Conservation (phyloP, 495 filamentous ascomycete genomes). For the Pseudotulostoma volvatum region DNA sequence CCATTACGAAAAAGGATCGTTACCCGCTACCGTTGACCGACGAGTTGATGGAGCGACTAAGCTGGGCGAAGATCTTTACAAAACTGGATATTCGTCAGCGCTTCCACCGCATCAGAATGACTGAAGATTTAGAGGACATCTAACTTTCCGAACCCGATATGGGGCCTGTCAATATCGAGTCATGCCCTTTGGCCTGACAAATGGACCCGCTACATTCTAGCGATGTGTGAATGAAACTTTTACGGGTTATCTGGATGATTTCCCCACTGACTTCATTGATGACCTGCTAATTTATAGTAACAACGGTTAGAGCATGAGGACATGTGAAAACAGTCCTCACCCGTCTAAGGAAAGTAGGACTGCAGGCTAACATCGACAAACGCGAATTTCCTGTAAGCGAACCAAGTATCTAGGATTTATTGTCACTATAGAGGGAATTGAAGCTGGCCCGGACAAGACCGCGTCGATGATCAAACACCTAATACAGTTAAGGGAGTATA, state of each 20-base stretch:
- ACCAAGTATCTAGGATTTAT: conserved; percentile 14
- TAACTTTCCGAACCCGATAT: conserved; percentile 13
- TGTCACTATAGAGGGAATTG: conserved; percentile 3
- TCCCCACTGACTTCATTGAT: conserved; percentile 17
- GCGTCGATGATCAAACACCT: conserved; percentile 8
- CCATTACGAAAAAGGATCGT: no score
- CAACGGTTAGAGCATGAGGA: conserved; percentile 9
- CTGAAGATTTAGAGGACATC: conserved; percentile 14
- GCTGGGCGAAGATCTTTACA: no score
- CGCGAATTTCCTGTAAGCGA: conserved; percentile 11
- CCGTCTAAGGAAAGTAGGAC: conserved; percentile 3
- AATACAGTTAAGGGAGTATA: no score
- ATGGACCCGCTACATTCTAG: conserved; percentile 13
- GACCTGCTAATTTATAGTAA: conserved; percentile 20
- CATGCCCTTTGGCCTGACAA: no score
- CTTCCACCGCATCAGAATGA: no score
- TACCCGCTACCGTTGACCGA: no score
- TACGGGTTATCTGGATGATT: conserved; percentile 9
- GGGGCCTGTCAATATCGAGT: conserved; percentile 17
- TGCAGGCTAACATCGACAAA: no score
- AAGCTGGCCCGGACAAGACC: conserved; percentile 13
- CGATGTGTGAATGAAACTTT: conserved; percentile 16
- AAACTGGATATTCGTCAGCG: conserved; percentile 8
- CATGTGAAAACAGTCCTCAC: conserved; percentile 9
- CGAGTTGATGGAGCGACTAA: conserved; percentile 19